Percentiles rank a stretch among this genome's conserved stretches.
Evolutionary conservation across 2,329 filamentous ascomycete species (phyloP).

Genomic region (Zopfia rhizophila): DNA sequence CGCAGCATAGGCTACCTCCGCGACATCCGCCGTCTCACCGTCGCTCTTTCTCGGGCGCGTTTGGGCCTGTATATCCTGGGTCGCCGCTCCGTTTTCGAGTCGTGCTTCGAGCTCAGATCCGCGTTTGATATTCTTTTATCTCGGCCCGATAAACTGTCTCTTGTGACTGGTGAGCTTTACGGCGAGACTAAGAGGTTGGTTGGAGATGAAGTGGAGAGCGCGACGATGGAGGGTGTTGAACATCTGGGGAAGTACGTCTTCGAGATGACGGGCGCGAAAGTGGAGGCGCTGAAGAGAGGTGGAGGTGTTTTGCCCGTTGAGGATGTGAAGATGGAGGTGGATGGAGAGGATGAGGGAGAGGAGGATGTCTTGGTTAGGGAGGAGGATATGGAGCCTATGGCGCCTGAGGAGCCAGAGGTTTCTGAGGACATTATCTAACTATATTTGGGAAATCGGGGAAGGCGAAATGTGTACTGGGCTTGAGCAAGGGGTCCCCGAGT

Average conservation of each 20-base stretch:
- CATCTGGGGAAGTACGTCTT: slow-evolving; percentile 96
- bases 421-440: too few species aligned
- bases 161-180: slow-evolving; percentile 89
- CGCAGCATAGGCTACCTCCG: slow-evolving; percentile 90
- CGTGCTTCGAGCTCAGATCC: slow-evolving; percentile 85
- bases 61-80: slow-evolving; percentile 93
- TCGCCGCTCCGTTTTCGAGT: slow-evolving; percentile 86
- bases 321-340: slow-evolving; percentile 44
- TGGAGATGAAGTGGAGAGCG: slow-evolving; percentile 61
- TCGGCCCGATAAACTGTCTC: slow-evolving; percentile 81
- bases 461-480: too few species aligned
- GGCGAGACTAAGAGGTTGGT: slow-evolving; percentile 67
- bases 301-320: slow-evolving; percentile 40
- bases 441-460: too few species aligned
- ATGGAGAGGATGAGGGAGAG: slow-evolving; percentile 41
- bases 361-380: slow-evolving; percentile 27
- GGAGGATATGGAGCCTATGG: slow-evolving; percentile 15
- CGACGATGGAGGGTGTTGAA: slow-evolving; percentile 88
- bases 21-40: slow-evolving; percentile 91
- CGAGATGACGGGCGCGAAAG: slow-evolving; percentile 87
- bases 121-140: slow-evolving; percentile 83
- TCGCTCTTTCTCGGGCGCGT: slow-evolving; percentile 90
- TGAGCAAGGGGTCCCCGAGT: too few species aligned
- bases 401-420: slow-evolving; percentile 3
- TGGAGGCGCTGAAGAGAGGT: slow-evolving; percentile 65